Evolutionary conservation across 2,329 filamentous ascomycete genomes (phyloP).

Genomic region (Botrytis sinoallii): DNA sequence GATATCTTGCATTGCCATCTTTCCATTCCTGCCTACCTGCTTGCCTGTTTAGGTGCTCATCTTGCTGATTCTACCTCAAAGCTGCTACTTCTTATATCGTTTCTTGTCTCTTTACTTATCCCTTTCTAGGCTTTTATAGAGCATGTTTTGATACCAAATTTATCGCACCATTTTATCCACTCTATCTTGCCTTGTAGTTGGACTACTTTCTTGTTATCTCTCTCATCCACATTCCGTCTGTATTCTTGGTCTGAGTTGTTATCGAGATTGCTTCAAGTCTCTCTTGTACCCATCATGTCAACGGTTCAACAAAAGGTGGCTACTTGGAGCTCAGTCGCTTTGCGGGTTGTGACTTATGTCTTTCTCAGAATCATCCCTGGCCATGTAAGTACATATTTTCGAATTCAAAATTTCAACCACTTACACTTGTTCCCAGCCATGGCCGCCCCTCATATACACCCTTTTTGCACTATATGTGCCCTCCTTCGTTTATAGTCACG

Average conservation of each 20-base stretch:
- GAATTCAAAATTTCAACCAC: neutral
- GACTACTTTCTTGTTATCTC: neutral
- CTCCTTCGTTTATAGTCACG: constrained; percentile 58
- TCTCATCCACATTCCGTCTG: neutral
- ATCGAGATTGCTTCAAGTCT: neutral
- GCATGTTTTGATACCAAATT: neutral
- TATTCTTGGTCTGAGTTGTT: neutral
- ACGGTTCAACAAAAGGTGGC: constrained; percentile 29
- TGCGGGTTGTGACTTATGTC: constrained; percentile 51
- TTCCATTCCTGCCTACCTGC: neutral
- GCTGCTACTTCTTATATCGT: neutral
- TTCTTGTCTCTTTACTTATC: neutral
- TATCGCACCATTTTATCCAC: neutral
- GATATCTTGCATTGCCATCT: neutral
- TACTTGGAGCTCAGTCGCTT: constrained; percentile 45
- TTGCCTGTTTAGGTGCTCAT: neutral
- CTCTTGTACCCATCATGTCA: neutral
- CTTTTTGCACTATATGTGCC: constrained; percentile 65
- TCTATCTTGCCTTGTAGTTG: neutral
- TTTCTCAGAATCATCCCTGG: constrained; percentile 56
- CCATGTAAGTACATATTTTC: constrained; percentile 33
- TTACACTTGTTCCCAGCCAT: constrained; percentile 26
- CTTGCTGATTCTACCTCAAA: neutral
- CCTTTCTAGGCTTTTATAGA: neutral
- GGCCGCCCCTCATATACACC: constrained; percentile 52